Percentiles rank a stretch among this genome's conserved stretches.
These are phyloP conservation scores for Phytophthora rubi DNA, from an alignment of 352 stramenopile species.

Conservation along the genomic window DNA sequence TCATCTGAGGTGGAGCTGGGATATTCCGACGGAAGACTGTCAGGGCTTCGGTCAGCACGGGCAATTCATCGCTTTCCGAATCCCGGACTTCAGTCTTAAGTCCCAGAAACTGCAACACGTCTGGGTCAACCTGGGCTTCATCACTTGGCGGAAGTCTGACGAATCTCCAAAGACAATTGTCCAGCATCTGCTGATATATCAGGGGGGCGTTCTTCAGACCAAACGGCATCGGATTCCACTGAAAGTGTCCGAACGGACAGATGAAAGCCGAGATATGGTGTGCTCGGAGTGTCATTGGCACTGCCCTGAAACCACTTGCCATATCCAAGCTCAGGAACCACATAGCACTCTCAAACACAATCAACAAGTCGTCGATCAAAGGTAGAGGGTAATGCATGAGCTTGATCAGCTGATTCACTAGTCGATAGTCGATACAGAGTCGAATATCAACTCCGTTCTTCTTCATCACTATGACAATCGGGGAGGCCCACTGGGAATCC, in stretches of 20 bases:
- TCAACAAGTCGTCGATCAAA: no score
- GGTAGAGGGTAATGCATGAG: no score
- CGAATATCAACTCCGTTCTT: not conserved
- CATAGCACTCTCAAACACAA: no score
- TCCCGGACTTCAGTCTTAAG: not conserved
- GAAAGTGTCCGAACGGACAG: not conserved
- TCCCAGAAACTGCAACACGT: not conserved
- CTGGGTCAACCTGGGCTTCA: not conserved
- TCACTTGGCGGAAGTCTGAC: not conserved
- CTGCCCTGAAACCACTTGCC: no score
- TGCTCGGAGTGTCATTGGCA: no score
- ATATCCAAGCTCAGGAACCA: no score
- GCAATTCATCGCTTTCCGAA: not conserved
- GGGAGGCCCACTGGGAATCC: not conserved
- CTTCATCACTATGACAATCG: not conserved
- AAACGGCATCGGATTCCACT: slow-evolving; percentile 5
- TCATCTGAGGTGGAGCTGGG: not conserved
- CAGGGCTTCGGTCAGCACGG: not conserved
- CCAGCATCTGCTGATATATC: not conserved
- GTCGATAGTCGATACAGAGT: not conserved
- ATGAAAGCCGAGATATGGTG: not conserved
- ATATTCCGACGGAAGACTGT: not conserved
- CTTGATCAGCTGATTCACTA: no score
- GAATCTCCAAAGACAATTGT: slow-evolving; percentile 1
- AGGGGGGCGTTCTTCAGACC: not conserved